phyloP scores from a whole-genome alignment of 306 rosid species.

The Mucuna pruriens region DNA sequence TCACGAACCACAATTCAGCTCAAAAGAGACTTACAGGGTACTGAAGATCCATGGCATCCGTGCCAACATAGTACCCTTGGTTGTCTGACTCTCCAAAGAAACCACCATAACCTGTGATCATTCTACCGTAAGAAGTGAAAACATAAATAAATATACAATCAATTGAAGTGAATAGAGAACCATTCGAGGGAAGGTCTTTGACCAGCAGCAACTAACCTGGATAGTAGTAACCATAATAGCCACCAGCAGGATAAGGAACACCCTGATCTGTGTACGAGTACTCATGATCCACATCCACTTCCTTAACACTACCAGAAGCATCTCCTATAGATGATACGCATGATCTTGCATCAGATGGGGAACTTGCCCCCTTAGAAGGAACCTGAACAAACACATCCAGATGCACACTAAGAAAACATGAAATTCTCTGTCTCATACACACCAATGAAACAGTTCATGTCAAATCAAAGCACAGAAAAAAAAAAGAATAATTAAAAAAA shows the following conservation, averaged over 20 bases:
- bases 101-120: constrained; percentile 73
- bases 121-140: constrained; percentile 55
- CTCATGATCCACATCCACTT: constrained; percentile 57
- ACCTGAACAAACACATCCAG: constrained; percentile 47
- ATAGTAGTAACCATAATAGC: constrained; percentile 70
- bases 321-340: constrained; percentile 66
- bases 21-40: constrained; percentile 70
- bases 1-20: background rate
- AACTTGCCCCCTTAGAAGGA: constrained; percentile 57
- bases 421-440: background rate
- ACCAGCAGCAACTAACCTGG: constrained; percentile 65
- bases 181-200: constrained; percentile 2
- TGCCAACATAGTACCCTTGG: constrained; percentile 72
- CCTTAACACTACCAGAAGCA: constrained; percentile 53
- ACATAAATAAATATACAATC: constrained; percentile 49
- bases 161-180: constrained; percentile 21
- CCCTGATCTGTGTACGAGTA: constrained; percentile 48
- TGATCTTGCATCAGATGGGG: constrained; percentile 72
- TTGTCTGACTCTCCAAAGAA: constrained; percentile 62
- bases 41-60: constrained; percentile 61
- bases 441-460: constrained; percentile 46
- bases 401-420: constrained; percentile 32
- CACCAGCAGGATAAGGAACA: constrained; percentile 44
- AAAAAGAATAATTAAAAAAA: background rate
- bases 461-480: constrained; percentile 1